A percentile compares a stretch with the other conserved stretches of the same genome.
Conservation (phyloP, 192 early-diverging fungal genomes). For the Gorgonomyces haynaldii region DNA sequence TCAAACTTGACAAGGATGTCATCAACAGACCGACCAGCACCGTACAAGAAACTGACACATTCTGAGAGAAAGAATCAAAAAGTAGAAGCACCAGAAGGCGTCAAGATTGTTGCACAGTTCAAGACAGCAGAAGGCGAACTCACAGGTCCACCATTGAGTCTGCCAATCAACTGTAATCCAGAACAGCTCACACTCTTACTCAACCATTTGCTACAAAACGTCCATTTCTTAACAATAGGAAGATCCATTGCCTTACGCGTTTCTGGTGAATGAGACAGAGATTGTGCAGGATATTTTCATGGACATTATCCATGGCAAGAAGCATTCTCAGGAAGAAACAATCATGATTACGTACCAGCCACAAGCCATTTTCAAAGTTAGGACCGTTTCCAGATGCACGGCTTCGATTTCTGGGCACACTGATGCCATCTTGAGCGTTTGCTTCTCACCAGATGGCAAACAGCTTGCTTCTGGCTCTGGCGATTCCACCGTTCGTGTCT, state of each 20-base stretch:
- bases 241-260: constrained; percentile 87
- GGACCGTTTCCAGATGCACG: constrained; percentile 85
- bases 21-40: too few species aligned
- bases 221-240: constrained; percentile 41
- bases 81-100: constrained; percentile 16
- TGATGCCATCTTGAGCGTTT: constrained; percentile 81
- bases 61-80: too few species aligned
- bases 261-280: constrained; percentile 79
- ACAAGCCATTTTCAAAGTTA: constrained; percentile 89
- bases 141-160: constrained; percentile 76
- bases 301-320: constrained; percentile 67
- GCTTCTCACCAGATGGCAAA: constrained; percentile 81
- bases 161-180: constrained; percentile 72
- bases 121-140: constrained; percentile 58
- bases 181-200: constrained; percentile 78
- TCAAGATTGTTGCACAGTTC: constrained; percentile 68
- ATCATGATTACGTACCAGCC: constrained; percentile 86
- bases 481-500: constrained; percentile 88
- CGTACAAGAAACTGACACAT: too few species aligned
- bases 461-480: constrained; percentile 92
- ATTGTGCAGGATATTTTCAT: constrained; percentile 58
- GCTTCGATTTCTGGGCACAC: constrained; percentile 81
- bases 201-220: constrained; percentile 79
- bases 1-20: too few species aligned
- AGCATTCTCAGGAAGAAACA: constrained; percentile 79